Conservation (phyloP, 345 rosid species). For the Cardamine resedifolia region DNA sequence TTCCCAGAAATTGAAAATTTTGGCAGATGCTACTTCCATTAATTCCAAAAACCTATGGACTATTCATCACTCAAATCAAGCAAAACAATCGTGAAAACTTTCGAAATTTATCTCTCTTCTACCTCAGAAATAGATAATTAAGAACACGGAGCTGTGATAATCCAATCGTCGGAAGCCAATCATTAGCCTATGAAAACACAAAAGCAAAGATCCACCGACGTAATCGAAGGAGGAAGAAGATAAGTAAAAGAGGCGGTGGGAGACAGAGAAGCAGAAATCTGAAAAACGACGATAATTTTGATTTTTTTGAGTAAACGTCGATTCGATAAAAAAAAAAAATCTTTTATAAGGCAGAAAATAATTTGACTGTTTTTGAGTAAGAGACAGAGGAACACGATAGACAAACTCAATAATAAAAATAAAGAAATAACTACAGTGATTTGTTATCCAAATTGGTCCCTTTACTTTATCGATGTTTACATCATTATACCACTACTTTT, state of each 20-base stretch:
- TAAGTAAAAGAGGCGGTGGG: constrained; percentile 16
- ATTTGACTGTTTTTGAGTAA: constrained; percentile 32
- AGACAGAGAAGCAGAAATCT: constrained; percentile 18
- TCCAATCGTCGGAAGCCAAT: constrained; percentile 4
- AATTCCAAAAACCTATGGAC: background rate
- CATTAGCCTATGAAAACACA: constrained; percentile 7
- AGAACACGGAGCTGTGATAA: background rate
- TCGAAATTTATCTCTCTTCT: background rate
- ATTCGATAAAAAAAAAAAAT: constrained; percentile 16
- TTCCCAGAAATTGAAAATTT: background rate
- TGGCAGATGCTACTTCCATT: background rate
- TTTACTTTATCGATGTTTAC: constrained; percentile 1
- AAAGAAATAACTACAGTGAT: background rate
- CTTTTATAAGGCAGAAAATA: constrained; percentile 28
- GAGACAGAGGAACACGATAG: constrained; percentile 27
- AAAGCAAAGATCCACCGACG: constrained; percentile 23
- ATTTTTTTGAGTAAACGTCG: constrained; percentile 10
- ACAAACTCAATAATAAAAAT: background rate
- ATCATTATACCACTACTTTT: background rate
- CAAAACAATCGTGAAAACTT: background rate
- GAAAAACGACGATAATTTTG: background rate
- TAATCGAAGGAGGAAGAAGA: constrained; percentile 26
- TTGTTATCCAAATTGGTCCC: background rate
- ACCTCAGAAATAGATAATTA: constrained; percentile 31
- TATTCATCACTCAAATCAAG: background rate